Conservation (phyloP, 805 yeast species). For the Komagataella pastoris region DNA sequence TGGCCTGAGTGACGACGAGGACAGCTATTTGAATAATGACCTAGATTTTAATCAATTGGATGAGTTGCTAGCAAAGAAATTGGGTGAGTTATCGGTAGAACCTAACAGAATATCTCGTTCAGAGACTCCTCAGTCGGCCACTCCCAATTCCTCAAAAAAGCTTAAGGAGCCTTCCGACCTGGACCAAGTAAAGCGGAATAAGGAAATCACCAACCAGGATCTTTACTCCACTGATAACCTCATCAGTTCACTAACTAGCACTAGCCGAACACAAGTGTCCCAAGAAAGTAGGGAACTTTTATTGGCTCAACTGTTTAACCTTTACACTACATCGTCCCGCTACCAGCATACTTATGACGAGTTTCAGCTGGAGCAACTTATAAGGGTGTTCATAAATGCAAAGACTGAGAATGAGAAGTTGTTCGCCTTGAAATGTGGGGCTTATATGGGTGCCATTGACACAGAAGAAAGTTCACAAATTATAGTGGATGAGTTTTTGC, state of each 20-base stretch:
- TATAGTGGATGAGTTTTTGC: constrained; percentile 16
- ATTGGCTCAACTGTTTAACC: constrained; percentile 34
- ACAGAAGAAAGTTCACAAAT: constrained; percentile 33
- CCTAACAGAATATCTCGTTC: not conserved
- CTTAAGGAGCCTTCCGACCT: not conserved
- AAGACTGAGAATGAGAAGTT: constrained; percentile 1
- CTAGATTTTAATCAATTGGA: constrained; percentile 10
- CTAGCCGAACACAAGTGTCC: constrained; percentile 26
- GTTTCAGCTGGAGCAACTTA: not conserved
- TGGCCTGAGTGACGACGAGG: constrained; percentile 8
- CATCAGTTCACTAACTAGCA: constrained; percentile 24
- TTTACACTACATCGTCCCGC: constrained; percentile 24
- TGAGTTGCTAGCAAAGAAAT: constrained; percentile 6
- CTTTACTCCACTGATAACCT: constrained; percentile 28
- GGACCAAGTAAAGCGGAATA: constrained; percentile 1
- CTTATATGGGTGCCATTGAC: constrained; percentile 32
- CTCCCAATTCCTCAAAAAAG: not conserved
- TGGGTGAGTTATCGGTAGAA: not conserved
- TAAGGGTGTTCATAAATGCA: constrained; percentile 19
- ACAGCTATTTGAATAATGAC: constrained; percentile 7
- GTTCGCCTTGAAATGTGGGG: constrained; percentile 21
- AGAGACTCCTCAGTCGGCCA: not conserved
- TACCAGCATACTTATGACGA: not conserved
- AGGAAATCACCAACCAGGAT: constrained; percentile 6
- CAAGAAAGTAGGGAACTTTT: constrained; percentile 33